Base-by-base conservation (phyloP, 768 basidiomycete genomes). In the Suillus ampliporus region DNA sequence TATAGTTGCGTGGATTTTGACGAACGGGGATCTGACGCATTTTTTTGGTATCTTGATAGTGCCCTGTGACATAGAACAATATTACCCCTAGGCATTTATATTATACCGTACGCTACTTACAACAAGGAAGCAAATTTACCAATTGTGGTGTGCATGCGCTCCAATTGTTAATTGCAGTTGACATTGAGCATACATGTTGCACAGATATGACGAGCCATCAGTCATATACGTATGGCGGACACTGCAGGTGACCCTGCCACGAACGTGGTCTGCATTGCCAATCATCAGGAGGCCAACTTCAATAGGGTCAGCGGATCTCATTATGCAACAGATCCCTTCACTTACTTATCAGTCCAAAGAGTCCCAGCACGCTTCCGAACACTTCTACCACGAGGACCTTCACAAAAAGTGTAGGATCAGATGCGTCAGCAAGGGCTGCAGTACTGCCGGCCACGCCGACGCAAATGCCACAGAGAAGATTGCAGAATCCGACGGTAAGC, bases 371-470 rank as follows among this genome's bases (percentile, higher is more conserved):
- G 70, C 91, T 91, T 59, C 89, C 91, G 73, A 96, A 94, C 46
- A 97, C 95, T 72, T 99, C 97, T 0, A 99, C 92, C 61, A 99
- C 89, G 58, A 99, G 86, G 64, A 99, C 93, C 78, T 97, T 98
- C 77, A 99, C 95, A 67, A 99, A 99, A 38, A 99, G 77, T 41
- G 88, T 85, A 3, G 97, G 96, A 74, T 99, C 96, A 13, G 96
- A 92, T 26, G 97, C 97, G 74, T 99, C 97, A 13, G 94, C 89
- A 37, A 99, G 80, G 1, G 97, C 97, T 4, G 96, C 97, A 19
- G 95, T 98, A 2, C 95, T 93, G 1, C 97, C 97, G 6, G 94
- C 95, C 72, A 98, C 85, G 43, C 97, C 97, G 52, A 99, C 97
- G 15, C 89, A 92, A 61, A 98, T 78, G 64, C 97, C 97, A 64